Evolutionary conservation across 495 filamentous ascomycete species (phyloP).

Genomic region (Saxispiralis lemnorum): DNA sequence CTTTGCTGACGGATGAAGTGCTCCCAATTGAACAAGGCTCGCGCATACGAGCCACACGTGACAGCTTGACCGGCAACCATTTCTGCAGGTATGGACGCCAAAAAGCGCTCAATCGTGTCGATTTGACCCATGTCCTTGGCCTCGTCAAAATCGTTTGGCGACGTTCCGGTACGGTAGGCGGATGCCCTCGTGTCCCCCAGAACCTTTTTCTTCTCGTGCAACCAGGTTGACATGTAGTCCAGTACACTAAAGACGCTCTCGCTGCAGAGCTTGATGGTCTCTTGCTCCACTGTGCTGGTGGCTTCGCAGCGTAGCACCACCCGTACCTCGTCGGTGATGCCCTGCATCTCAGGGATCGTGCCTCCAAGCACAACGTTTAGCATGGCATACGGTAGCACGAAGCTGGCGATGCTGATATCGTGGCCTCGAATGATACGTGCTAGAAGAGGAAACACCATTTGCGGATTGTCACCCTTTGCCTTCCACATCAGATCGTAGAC

Average conservation of each 20-base stretch:
- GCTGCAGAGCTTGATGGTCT: slow-evolving; percentile 62
- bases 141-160: slow-evolving; percentile 21
- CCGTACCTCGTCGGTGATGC: slow-evolving; percentile 52
- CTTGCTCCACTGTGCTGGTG: slow-evolving; percentile 36
- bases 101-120: slow-evolving; percentile 40
- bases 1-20: slow-evolving; percentile 56
- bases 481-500: slow-evolving; percentile 67
- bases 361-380: slow-evolving; percentile 62
- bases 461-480: slow-evolving; percentile 47
- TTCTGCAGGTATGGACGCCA: slow-evolving; percentile 63
- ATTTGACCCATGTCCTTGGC: slow-evolving; percentile 31
- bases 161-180: slow-evolving; percentile 18
- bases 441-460: slow-evolving; percentile 60
- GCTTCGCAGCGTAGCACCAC: slow-evolving; percentile 40
- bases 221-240: slow-evolving; percentile 80
- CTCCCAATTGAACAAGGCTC: slow-evolving; percentile 87
- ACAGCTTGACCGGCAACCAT: slow-evolving; percentile 69
- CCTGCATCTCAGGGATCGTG: slow-evolving; percentile 41
- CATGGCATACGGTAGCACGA: slow-evolving; percentile 69
- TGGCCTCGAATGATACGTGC: slow-evolving; percentile 63
- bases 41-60: slow-evolving; percentile 79
- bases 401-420: slow-evolving; percentile 66
- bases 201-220: slow-evolving; percentile 58
- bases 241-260: slow-evolving; percentile 83
- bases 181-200: slow-evolving; percentile 18